phyloP scores from a whole-genome alignment of 2,329 filamentous ascomycete genomes.

The Magnaporthiopsis incrustans region DNA sequence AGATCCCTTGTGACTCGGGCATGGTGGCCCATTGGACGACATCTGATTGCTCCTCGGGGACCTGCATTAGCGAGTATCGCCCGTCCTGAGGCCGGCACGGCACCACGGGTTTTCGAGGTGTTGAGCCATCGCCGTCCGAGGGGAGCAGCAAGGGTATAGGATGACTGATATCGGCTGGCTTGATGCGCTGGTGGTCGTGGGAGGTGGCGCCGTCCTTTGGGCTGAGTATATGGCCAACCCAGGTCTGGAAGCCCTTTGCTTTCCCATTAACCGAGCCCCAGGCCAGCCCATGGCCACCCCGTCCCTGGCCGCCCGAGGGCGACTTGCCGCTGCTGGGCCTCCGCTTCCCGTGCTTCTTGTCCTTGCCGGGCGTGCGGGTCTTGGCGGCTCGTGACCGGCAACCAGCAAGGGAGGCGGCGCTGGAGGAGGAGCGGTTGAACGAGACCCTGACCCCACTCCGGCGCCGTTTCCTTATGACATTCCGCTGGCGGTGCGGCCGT shows the following conservation, averaged over 20 bases:
- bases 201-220: conserved; percentile 3
- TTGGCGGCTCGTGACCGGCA: neutral
- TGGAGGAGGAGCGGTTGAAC: conserved; percentile 14
- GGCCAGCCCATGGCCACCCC: neutral
- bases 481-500: conserved; percentile 27
- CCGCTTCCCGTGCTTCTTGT: neutral
- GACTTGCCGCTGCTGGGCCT: neutral
- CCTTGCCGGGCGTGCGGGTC: neutral
- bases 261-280: neutral
- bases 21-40: neutral
- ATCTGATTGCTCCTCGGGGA: neutral
- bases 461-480: conserved; percentile 23
- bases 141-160: conserved; percentile 3
- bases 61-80: conserved; percentile 1
- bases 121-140: neutral
- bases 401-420: conserved; percentile 9
- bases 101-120: neutral
- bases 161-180: conserved; percentile 8
- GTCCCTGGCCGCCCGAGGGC: neutral
- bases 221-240: conserved; percentile 7
- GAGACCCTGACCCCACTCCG: conserved; percentile 27
- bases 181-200: conserved; percentile 2
- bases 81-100: neutral
- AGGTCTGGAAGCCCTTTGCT: conserved; percentile 7
- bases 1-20: neutral